These are phyloP conservation scores for Chlorella sorokiniana DNA, from an alignment of 139 green algal genomes.

Conservation along the genomic window DNA sequence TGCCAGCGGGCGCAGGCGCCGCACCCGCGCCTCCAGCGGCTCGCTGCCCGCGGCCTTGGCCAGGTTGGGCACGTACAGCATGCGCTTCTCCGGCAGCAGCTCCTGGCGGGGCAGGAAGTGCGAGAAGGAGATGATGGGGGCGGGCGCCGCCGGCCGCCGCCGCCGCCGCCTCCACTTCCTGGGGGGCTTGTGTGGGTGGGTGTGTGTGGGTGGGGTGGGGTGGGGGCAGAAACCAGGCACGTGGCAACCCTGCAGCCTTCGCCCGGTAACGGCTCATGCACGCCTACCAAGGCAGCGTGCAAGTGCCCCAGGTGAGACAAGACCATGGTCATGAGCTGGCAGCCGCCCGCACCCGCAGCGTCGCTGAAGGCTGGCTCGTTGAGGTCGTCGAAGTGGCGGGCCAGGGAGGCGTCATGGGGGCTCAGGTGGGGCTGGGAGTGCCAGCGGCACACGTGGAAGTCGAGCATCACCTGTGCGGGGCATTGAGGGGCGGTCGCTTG, in stretches of 20 bases:
- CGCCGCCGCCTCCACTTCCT: slow-evolving; percentile 26
- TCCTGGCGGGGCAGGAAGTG: slow-evolving; percentile 66
- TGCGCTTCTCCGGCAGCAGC: slow-evolving; percentile 77
- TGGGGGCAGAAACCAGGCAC: neutral
- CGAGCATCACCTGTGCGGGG: slow-evolving; percentile 45
- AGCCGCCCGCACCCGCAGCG: slow-evolving; percentile 6
- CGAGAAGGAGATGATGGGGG: slow-evolving; percentile 55
- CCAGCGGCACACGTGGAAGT: slow-evolving; percentile 62
- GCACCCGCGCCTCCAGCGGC: slow-evolving; percentile 53
- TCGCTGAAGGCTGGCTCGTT: slow-evolving; percentile 42
- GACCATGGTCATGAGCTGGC: neutral
- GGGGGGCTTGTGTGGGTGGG: neutral
- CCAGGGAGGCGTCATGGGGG: slow-evolving; percentile 42
- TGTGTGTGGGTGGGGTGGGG: neutral
- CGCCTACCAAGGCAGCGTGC: too few species aligned
- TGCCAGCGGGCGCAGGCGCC: slow-evolving; percentile 43
- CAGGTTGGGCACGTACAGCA: slow-evolving; percentile 66
- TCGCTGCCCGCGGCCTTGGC: slow-evolving; percentile 71
- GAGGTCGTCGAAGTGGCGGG: slow-evolving; percentile 56
- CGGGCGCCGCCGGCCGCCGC: slow-evolving; percentile 17
- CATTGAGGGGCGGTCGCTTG: neutral
- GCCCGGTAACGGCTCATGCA: too few species aligned
- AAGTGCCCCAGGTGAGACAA: too few species aligned
- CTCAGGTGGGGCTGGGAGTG: slow-evolving; percentile 12
- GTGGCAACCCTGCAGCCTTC: too few species aligned